Conservation (phyloP, 2,329 filamentous ascomycete genomes). For the Curvularia verruculosa region DNA sequence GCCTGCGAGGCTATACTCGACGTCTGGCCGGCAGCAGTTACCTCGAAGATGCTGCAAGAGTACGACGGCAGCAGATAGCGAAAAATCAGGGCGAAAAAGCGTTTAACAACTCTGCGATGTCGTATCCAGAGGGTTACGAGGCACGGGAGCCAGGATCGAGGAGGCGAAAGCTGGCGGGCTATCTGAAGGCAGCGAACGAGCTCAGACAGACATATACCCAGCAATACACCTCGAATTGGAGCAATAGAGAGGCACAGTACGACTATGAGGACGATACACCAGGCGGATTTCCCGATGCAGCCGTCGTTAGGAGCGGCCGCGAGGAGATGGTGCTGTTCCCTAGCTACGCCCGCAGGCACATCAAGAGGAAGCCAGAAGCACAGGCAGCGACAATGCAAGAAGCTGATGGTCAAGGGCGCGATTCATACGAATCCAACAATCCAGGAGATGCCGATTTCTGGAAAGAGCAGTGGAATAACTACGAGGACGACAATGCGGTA, state of each 20-base stretch:
- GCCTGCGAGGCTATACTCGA: slow-evolving; percentile 43
- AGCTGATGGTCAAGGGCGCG: slow-evolving; percentile 49
- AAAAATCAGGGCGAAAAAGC: slow-evolving; percentile 31
- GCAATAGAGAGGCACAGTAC: slow-evolving; percentile 53
- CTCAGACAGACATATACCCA: slow-evolving; percentile 70
- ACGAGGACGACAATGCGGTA: slow-evolving; percentile 81
- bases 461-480: slow-evolving; percentile 76
- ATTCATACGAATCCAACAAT: slow-evolving; percentile 52
- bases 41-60: slow-evolving; percentile 43
- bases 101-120: slow-evolving; percentile 32
- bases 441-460: slow-evolving; percentile 74
- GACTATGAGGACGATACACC: slow-evolving; percentile 62
- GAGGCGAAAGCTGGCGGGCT: slow-evolving; percentile 77
- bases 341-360: slow-evolving; percentile 82
- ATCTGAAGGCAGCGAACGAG: slow-evolving; percentile 74
- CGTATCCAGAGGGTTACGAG: slow-evolving; percentile 48
- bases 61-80: slow-evolving; percentile 42
- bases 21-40: slow-evolving; percentile 32
- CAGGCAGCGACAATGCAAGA: slow-evolving; percentile 48
- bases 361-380: slow-evolving; percentile 54
- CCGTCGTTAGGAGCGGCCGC: slow-evolving; percentile 77
- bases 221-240: slow-evolving; percentile 57
- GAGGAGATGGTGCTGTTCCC: slow-evolving; percentile 96
- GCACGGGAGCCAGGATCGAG: slow-evolving; percentile 69
- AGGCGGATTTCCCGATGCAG: slow-evolving; percentile 81